Evolutionary conservation across 1,284 basidiomycete genomes (phyloP), one percentile per base, ranked within the genome.

Genomic region (Sutorius eximius): DNA sequence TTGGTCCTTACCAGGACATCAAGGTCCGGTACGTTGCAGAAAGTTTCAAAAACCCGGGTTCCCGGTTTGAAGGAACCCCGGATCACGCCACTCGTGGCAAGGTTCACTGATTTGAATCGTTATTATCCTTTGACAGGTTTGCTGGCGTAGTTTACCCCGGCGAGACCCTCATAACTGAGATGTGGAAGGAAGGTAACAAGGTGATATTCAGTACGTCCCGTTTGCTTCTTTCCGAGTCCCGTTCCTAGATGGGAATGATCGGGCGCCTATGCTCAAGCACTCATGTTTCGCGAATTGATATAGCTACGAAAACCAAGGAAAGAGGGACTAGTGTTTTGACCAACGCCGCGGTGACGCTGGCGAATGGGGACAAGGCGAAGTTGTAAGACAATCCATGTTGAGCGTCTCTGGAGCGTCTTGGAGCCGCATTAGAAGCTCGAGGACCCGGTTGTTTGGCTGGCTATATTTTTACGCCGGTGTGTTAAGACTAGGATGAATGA

Each of bases 121-220:
- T 38, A 9, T 48, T 43, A 22, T 47, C 20, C 18, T 18, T 45
- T 13, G 36, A 24, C 54, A 89, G 90, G 51, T 95, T 96, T 71
- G 83, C 87, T 0, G 92, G 91, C n/a, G 83, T 90, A 7, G 93
- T 99, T 33, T 95, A 90, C 70, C 96, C 96, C 5, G 95, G 95
- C 11, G 95, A 99, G 77, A 98, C 96, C 0, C 80, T 97, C 45
- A 78, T 94, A 18, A 97, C 94, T 0, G 86, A 93, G 71, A 97
- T 98, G 95, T 99, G 96, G 96, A 98, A 95, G 72, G 94, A 98
- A 66, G 92, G 89, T 18, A 75, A 83, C 66, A 98, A 90, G 75
- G 88, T 98, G 60, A 85, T 98, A 60, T 99, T 99, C 73, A 79
- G 91, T 94, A 70, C 68, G 90, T 80, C 1, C 18, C 41, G 29